These are phyloP conservation scores for Auricularia heimuer DNA, from an alignment of 768 basidiomycete species.

Conservation along the genomic window DNA sequence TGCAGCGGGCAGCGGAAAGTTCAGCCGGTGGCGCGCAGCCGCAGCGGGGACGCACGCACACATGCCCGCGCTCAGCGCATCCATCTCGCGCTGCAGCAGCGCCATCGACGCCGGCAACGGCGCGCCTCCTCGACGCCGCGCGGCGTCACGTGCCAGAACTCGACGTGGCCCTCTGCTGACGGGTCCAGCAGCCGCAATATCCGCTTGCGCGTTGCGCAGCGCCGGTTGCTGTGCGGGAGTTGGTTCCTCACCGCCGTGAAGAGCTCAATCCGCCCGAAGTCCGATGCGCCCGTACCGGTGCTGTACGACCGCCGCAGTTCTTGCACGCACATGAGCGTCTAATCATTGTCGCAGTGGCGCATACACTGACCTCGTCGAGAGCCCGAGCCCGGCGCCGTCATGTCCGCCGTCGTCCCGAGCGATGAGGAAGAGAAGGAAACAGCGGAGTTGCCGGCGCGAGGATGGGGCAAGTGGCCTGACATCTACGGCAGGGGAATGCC, in stretches of 20 bases:
- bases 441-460: too few relatives aligned
- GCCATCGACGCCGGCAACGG: background rate
- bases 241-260: background rate
- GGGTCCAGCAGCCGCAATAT: background rate
- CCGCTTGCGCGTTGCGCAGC: background rate
- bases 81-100: background rate
- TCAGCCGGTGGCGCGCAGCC: background rate
- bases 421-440: too few relatives aligned
- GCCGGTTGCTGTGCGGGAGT: background rate
- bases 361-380: background rate
- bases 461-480: too few relatives aligned
- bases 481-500: too few relatives aligned
- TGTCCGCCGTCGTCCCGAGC: too few relatives aligned
- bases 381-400: too few relatives aligned
- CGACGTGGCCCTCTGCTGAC: background rate
- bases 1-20: background rate
- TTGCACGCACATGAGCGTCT: background rate
- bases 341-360: background rate
- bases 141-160: background rate
- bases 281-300: background rate
- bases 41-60: background rate
- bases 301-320: background rate
- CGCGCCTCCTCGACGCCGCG: slow-evolving; percentile 1
- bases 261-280: background rate
- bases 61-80: background rate